Evolutionary conservation across 768 basidiomycete genomes (phyloP).

Genomic region (Rhizopogon vesiculosus): DNA sequence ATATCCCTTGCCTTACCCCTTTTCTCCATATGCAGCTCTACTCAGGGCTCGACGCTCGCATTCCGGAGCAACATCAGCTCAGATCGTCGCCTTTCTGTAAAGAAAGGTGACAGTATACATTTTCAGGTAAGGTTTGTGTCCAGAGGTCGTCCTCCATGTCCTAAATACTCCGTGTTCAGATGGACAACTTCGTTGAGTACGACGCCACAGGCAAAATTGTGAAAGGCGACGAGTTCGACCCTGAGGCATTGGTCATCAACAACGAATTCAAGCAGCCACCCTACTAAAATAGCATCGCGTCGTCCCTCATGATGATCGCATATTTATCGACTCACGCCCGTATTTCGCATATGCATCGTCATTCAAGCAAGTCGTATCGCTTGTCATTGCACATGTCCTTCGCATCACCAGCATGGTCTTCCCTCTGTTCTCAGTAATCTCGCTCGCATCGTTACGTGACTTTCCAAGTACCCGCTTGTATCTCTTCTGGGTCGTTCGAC

Average conservation of each 20-base stretch:
- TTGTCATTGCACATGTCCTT: not conserved
- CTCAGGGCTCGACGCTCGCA: conserved; percentile 50
- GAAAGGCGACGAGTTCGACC: conserved; percentile 44
- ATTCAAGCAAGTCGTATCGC: not conserved
- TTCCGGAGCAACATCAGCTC: conserved; percentile 42
- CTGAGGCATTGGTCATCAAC: conserved; percentile 54
- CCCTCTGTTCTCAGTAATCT: not conserved
- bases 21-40: conserved; percentile 27
- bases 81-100: conserved; percentile 25
- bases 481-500: too few relatives aligned
- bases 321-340: not conserved
- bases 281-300: conserved; percentile 20
- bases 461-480: not conserved
- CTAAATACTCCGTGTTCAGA: conserved; percentile 34
- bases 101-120: conserved; percentile 48
- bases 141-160: not conserved
- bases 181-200: conserved; percentile 63
- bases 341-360: not conserved
- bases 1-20: conserved; percentile 5
- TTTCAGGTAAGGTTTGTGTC: conserved; percentile 42
- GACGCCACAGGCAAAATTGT: conserved; percentile 53
- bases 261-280: conserved; percentile 62
- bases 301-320: not conserved
- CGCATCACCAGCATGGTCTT: not conserved
- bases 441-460: not conserved